Conservation (phyloP, 305 asterid genomes). For the Solanum hybrid region DNA sequence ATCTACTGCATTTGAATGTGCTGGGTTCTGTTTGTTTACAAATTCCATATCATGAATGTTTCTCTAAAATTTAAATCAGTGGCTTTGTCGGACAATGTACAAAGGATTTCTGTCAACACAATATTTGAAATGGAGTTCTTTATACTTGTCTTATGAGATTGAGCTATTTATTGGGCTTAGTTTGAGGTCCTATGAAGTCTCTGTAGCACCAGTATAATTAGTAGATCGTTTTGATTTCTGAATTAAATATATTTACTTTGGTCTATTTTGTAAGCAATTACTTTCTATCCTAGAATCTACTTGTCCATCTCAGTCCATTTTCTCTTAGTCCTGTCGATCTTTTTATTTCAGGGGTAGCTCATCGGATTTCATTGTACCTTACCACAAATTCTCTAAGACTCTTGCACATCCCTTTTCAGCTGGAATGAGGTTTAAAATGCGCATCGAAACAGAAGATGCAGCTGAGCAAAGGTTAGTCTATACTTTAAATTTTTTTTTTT, state of each 20-base stretch:
- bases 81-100: neutral
- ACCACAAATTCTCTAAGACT: constrained; percentile 64
- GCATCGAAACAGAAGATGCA: constrained; percentile 81
- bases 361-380: constrained; percentile 71
- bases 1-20: neutral
- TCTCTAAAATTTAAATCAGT: neutral
- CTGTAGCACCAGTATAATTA: neutral
- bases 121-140: neutral
- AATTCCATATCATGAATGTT: neutral
- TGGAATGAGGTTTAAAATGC: constrained; percentile 85
- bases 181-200: neutral
- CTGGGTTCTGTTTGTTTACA: neutral
- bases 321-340: neutral
- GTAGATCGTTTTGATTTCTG: neutral
- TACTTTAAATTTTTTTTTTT: neutral
- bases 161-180: neutral
- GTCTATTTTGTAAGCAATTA: neutral
- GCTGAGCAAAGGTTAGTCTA: constrained; percentile 77
- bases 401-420: constrained; percentile 47
- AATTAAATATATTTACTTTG: neutral
- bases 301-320: neutral
- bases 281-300: neutral
- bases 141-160: neutral
- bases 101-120: neutral
- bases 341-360: constrained; percentile 52